Evolutionary conservation across 1,284 basidiomycete species (phyloP).

Genomic region (Gomphus sp.): DNA sequence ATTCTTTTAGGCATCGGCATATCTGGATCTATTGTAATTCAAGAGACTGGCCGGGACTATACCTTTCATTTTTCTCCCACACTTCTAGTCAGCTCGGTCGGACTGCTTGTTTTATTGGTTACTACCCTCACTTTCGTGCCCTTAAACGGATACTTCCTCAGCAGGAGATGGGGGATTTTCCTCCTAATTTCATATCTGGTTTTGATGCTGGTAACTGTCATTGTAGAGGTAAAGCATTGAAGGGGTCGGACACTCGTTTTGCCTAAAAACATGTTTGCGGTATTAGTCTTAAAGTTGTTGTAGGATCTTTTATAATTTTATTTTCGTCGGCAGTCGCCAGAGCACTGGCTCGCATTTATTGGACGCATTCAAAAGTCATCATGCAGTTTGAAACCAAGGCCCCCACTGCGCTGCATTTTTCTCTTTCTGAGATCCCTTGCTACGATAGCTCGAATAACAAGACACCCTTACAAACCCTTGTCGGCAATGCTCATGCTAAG

Average conservation of each 20-base stretch:
- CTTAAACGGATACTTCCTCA: conserved; percentile 73
- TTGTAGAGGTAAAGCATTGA: conserved; percentile 48
- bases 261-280: background rate
- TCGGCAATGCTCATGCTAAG: conserved; percentile 40
- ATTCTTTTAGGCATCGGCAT: conserved; percentile 86
- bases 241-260: background rate
- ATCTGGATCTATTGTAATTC: conserved; percentile 66
- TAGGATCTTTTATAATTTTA: background rate
- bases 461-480: conserved; percentile 39
- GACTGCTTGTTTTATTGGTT: conserved; percentile 66
- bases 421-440: background rate
- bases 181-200: conserved; percentile 68
- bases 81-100: conserved; percentile 73
- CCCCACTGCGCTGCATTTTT: conserved; percentile 5
- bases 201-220: conserved; percentile 66
- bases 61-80: conserved; percentile 74
- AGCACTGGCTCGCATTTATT: background rate
- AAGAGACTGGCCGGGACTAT: conserved; percentile 45
- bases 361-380: background rate
- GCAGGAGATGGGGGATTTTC: conserved; percentile 70
- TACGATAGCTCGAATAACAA: background rate
- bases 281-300: background rate
- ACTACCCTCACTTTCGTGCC: conserved; percentile 82
- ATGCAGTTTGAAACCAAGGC: conserved; percentile 8
- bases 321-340: background rate